These are phyloP conservation scores for Nicotiana otophora DNA, from an alignment of 257 asterid genomes.

Conservation along the genomic window DNA sequence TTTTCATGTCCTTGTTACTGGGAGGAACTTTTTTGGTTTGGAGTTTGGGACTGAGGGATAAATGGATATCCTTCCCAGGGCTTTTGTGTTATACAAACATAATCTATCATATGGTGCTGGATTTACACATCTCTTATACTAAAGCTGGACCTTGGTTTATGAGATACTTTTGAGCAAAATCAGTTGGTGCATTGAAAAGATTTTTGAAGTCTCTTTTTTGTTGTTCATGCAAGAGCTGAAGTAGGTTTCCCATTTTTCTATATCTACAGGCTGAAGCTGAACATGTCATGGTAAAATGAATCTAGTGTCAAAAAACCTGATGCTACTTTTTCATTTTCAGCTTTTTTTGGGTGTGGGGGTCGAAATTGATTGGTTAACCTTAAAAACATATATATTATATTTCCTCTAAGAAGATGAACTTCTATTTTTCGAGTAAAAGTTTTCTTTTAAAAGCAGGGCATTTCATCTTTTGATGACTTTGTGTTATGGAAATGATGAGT, in stretches of 20 bases:
- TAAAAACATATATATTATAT: background rate
- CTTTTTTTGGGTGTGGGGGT: background rate
- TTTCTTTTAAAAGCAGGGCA: background rate
- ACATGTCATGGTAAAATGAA: background rate
- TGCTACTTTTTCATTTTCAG: background rate
- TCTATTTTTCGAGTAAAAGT: background rate
- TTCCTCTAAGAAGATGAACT: background rate
- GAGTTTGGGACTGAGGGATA: background rate
- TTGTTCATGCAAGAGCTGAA: background rate
- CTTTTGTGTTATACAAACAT: background rate
- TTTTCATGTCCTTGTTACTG: background rate
- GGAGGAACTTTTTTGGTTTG: background rate
- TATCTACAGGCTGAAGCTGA: background rate
- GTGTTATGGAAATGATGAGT: conserved; percentile 1
- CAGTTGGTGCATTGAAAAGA: background rate
- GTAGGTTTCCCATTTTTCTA: background rate
- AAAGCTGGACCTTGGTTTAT: background rate
- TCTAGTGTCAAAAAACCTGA: background rate
- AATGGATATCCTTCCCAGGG: background rate
- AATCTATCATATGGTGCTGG: background rate
- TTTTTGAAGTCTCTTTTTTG: background rate
- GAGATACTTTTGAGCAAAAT: background rate
- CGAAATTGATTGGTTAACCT: background rate
- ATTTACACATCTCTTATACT: background rate
- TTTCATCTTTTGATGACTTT: background rate